A percentile compares a stretch with the other conserved stretches of the same genome.
Conservation (phyloP, 306 rosid genomes). For the Potentilla sterilis region DNA sequence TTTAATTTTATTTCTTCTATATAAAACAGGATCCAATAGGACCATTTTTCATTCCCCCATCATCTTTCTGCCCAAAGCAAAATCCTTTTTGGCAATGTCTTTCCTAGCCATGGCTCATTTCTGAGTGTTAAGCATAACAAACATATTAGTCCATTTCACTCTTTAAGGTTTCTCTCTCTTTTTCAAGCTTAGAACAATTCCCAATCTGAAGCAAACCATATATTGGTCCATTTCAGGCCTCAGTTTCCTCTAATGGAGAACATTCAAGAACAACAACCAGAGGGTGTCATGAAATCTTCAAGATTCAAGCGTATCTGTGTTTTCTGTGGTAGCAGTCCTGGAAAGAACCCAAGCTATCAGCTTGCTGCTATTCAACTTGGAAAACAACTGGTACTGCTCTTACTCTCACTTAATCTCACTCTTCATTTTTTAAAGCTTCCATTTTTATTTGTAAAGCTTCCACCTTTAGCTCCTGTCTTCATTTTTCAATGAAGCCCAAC, state of each 20-base stretch:
- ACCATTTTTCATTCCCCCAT: constrained; percentile 32
- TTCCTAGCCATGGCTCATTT: background rate
- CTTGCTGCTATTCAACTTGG: constrained; percentile 83
- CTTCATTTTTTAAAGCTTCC: background rate
- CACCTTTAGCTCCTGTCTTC: background rate
- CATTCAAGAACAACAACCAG: constrained; percentile 16
- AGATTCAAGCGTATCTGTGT: constrained; percentile 83
- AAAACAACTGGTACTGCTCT: constrained; percentile 56
- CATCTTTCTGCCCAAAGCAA: constrained; percentile 15
- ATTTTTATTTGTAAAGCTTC: background rate
- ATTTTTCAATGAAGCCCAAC: background rate
- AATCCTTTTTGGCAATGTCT: constrained; percentile 18
- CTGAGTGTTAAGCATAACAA: constrained; percentile 10
- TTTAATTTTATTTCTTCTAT: constrained; percentile 7
- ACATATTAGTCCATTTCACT: constrained; percentile 22
- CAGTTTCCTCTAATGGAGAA: constrained; percentile 38
- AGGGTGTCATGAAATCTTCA: constrained; percentile 41
- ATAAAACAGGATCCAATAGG: constrained; percentile 35
- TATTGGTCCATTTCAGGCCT: background rate
- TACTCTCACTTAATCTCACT: background rate
- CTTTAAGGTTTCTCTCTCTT: background rate
- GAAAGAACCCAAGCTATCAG: constrained; percentile 78
- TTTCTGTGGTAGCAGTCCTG: constrained; percentile 89
- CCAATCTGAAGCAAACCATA: background rate
- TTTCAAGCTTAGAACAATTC: background rate